These are phyloP conservation scores for Pulveroboletus sp. DNA, from an alignment of 768 basidiomycete genomes.

Conservation along the genomic window DNA sequence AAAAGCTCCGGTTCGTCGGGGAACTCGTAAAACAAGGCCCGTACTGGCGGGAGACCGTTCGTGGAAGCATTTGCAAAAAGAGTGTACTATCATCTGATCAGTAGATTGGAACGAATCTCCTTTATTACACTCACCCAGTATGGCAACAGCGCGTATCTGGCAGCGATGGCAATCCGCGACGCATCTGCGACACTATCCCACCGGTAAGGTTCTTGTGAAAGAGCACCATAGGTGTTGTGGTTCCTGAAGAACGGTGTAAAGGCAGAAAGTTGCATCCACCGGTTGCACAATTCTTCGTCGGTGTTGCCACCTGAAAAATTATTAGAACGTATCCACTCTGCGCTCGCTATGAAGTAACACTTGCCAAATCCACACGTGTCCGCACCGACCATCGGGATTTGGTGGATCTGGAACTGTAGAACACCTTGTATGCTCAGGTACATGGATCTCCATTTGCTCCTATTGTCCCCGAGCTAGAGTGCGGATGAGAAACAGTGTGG, in stretches of 20 bases:
- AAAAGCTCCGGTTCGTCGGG: slow-evolving; percentile 65
- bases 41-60: slow-evolving; percentile 65
- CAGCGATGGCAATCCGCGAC: slow-evolving; percentile 68
- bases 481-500: too few species aligned
- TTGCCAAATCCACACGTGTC: slow-evolving; percentile 49
- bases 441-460: slow-evolving; percentile 73
- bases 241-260: slow-evolving; percentile 84
- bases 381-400: slow-evolving; percentile 81
- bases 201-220: slow-evolving; percentile 74
- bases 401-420: slow-evolving; percentile 81
- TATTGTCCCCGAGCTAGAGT: slow-evolving; percentile 70
- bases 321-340: background rate
- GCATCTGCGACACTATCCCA: slow-evolving; percentile 82
- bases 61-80: slow-evolving; percentile 68
- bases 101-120: background rate
- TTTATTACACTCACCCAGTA: slow-evolving; percentile 69
- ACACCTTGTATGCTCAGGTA: slow-evolving; percentile 69
- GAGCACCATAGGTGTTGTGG: slow-evolving; percentile 63
- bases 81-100: slow-evolving; percentile 55
- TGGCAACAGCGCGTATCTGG: slow-evolving; percentile 68
- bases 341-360: slow-evolving; percentile 1
- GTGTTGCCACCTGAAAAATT: slow-evolving; percentile 48
- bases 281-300: slow-evolving; percentile 76
- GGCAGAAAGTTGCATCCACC: slow-evolving; percentile 86
- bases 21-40: slow-evolving; percentile 78